Evolutionary conservation across 1,284 basidiomycete species (phyloP), one percentile per base, ranked within the genome.

Genomic region (Heliocybe sulcata): DNA sequence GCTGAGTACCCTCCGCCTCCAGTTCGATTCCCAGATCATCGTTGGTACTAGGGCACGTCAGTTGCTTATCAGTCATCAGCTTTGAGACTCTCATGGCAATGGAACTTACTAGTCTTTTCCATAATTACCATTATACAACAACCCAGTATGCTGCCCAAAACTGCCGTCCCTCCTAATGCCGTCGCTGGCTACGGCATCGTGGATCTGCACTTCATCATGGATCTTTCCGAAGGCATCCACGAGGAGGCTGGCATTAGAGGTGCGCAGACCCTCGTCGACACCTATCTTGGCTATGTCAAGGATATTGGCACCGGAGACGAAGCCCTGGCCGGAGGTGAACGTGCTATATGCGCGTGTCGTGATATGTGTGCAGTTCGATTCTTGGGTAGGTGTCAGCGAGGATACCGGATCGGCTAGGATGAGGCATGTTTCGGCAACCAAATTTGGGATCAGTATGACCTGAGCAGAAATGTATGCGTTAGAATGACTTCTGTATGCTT

Each of bases 91-190:
- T n/a, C n/a, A n/a, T n/a, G 6, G 8, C 8, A 20, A 14, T 3
- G 6, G 25, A 27, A 70, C 79, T 59, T 58, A 83, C 80, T 74
- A 83, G 63, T 80, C 81, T 63, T 81, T 83, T 45, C 83, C 82
- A 57, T 83, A 83, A 64, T 82, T 82, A 54, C 82, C 85, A 56
- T 81, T 83, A 64, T 86, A 86, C 20, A 85, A 60, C 33, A 85
- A 69, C 2, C 82, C 82, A 6, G 62, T 65, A 60, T 87, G 85
- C 66, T 86, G 82, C 3, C 76, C 75, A 62, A 87, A 87, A 55
- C 76, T 77, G 1, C 84, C 84, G 61, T 88, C 85, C 0, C 75
- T 68, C 27, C 79, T 72, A 55, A 87, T 85, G 0, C 84, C 83
- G 63, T 87, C 84, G 12, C 72, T 74, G 58, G 64, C 71, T 19